Evolutionary conservation across 805 yeast species (phyloP), one percentile per base, ranked within the genome.

Genomic region (Dipodascopsis tothii): DNA sequence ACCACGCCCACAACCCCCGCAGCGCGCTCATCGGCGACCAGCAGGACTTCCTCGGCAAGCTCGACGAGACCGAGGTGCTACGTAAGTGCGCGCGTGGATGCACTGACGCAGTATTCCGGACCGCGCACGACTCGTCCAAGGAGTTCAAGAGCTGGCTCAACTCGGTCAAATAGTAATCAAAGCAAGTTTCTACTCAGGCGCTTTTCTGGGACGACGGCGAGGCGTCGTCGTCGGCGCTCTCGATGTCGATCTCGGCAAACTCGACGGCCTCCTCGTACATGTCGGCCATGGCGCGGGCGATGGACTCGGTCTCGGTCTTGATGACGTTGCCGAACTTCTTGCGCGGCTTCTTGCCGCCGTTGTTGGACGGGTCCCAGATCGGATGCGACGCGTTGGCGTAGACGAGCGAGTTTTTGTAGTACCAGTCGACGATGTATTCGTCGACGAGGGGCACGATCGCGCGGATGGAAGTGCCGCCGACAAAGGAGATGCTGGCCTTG

Each of bases 341-440:
- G 60, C 97, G 76, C 32, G 95, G 95, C 59, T 80, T 74, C 58
- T 85, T 86, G 41, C 56, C 55, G 40, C 56, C 48, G 14, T 25
- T 25, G 46, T 65, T 64, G 25, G 66, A 63, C 7, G 71, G 69
- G 21, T 78, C 81, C 96, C 96, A 90, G 52, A 92, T 82, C 4
- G 82, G 70, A 61, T 92, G 94, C 46, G 33, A 17, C 18, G 39
- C 37, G 33, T 35, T 33, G 32, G 43, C 17, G 63, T 87, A 88
- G 0, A 90, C 75, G 21, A 90, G 73, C 1, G 96, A 85, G 56
- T 84, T 82, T 51, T 80, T 78, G 66, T 78, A 87, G 63, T 79
- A 92, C 96, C 96, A 88, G 58, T 88, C 96, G 16, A 84, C 75
- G 66, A 88, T 74, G 5, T 82, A 77, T 62, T 92, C 97, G 61